Conservation (phyloP, 2,329 filamentous ascomycete genomes). For the Thielaviopsis punctulata region DNA sequence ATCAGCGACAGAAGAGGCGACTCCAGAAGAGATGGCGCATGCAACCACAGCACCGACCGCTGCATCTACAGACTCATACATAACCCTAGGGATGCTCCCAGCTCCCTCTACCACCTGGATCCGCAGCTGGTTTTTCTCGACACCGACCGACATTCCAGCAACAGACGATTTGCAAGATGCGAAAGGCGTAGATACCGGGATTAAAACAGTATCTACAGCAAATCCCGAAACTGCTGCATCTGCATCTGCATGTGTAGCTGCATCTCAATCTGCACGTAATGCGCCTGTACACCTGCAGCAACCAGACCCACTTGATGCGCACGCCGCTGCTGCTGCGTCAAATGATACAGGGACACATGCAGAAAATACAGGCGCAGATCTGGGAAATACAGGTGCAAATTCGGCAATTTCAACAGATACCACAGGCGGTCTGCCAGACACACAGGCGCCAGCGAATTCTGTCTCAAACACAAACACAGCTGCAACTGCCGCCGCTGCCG, state of each 20-base stretch:
- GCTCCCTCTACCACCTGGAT: background rate
- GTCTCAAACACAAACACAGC: background rate
- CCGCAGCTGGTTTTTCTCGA: background rate
- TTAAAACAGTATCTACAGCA: background rate
- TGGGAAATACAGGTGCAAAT: too few species aligned
- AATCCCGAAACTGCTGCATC: background rate
- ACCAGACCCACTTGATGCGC: background rate
- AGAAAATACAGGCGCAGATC: background rate
- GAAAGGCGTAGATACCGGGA: background rate
- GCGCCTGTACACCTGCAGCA: background rate
- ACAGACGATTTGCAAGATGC: background rate
- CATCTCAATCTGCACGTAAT: background rate
- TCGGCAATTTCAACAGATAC: too few species aligned
- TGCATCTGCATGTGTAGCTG: background rate
- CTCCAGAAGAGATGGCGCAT: too few species aligned
- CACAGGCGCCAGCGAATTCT: background rate
- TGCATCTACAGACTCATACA: background rate
- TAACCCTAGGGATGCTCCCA: background rate
- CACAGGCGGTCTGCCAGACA: background rate
- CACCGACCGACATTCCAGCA: background rate
- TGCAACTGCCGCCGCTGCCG: background rate
- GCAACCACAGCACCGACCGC: background rate
- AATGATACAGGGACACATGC: too few species aligned
- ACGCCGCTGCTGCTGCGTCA: background rate
- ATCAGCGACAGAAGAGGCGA: background rate